Conservation (phyloP, 495 filamentous ascomycete species). For the Penicillium subrubescens region DNA sequence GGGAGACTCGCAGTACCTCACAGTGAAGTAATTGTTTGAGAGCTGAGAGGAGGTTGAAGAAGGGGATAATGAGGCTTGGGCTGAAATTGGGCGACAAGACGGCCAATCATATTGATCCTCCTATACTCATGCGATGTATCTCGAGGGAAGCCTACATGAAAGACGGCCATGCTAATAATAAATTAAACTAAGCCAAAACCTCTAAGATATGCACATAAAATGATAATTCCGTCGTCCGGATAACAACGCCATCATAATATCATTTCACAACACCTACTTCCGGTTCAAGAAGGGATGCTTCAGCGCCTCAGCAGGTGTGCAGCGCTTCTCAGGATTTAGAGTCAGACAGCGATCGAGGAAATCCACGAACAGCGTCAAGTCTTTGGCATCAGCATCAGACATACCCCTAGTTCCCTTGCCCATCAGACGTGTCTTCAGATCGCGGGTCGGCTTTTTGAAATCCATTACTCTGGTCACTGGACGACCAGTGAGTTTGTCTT, state of each 20-base stretch:
- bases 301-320: slow-evolving; percentile 82
- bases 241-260: not conserved
- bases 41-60: not conserved
- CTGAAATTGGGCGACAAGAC: not conserved
- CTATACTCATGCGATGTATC: not conserved
- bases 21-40: not conserved
- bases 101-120: not conserved
- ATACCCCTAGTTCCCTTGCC: slow-evolving; percentile 70
- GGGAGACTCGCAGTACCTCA: not conserved
- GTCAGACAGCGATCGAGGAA: slow-evolving; percentile 83
- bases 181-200: not conserved
- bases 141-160: not conserved
- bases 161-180: not conserved
- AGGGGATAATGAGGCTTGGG: not conserved
- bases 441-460: slow-evolving; percentile 78
- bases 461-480: slow-evolving; percentile 69
- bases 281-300: slow-evolving; percentile 78
- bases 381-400: slow-evolving; percentile 72
- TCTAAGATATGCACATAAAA: not conserved
- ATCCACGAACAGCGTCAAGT: slow-evolving; percentile 80
- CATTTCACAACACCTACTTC: slow-evolving; percentile 10
- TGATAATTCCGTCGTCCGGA: not conserved
- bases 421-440: slow-evolving; percentile 75
- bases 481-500: slow-evolving; percentile 83
- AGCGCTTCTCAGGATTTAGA: slow-evolving; percentile 91